Conservation (phyloP, 805 yeast species). For the Candida incommunis region DNA sequence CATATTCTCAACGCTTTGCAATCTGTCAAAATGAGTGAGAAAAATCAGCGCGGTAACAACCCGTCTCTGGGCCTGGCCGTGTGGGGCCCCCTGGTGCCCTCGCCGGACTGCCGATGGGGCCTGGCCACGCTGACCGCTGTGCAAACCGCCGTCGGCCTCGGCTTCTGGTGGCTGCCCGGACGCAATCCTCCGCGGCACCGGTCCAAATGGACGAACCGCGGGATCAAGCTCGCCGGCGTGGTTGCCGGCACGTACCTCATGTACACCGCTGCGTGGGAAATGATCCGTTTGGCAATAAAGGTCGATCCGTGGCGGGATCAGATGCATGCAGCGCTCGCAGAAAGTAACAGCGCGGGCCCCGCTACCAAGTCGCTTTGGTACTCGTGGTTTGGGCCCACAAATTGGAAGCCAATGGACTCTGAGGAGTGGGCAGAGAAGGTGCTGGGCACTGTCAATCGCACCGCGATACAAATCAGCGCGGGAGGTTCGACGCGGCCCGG, state of each 20-base stretch:
- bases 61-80: not conserved
- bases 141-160: not conserved
- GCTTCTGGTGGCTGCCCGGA: not conserved
- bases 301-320: constrained; percentile 1
- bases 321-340: not conserved
- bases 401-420: not conserved
- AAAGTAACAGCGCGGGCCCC: not conserved
- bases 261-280: not conserved
- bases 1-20: too few species aligned
- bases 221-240: constrained; percentile 1
- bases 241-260: not conserved
- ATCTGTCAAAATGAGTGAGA: too few species aligned
- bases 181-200: not conserved
- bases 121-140: not conserved
- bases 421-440: not conserved
- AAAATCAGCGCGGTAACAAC: not conserved
- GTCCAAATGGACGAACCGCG: not conserved
- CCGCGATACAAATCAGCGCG: not conserved
- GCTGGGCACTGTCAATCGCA: not conserved
- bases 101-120: not conserved
- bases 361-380: not conserved
- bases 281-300: not conserved
- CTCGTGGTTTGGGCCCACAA: not conserved
- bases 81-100: constrained; percentile 1
- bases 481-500: not conserved